Evolutionary conservation across 2,329 filamentous ascomycete genomes (phyloP).

Genomic region (Microascus cirrosus): DNA sequence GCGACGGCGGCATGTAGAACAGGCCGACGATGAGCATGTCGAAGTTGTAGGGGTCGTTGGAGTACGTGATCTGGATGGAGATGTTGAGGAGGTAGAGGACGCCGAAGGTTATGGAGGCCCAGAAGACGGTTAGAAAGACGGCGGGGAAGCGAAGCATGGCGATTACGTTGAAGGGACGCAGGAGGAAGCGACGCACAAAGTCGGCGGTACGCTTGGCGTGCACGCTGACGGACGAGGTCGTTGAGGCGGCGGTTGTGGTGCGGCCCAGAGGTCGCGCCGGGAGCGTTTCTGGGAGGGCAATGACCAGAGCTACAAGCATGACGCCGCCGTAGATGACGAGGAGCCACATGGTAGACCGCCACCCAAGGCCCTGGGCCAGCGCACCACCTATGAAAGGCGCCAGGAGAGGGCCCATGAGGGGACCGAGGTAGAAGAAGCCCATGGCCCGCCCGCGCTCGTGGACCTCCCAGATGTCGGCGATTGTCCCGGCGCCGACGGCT

Average conservation of each 20-base stretch:
- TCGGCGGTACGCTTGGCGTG: not conserved
- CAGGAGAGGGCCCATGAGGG: conserved; percentile 61
- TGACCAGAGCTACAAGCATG: conserved; percentile 42
- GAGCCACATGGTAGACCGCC: conserved; percentile 73
- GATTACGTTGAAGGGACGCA: conserved; percentile 64
- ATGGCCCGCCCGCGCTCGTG: conserved; percentile 67
- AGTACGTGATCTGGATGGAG: conserved; percentile 61
- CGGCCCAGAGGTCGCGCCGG: conserved; percentile 18
- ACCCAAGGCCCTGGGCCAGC: conserved; percentile 57
- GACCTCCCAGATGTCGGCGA: conserved; percentile 70
- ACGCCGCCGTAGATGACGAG: conserved; percentile 57
- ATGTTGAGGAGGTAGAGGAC: conserved; percentile 70
- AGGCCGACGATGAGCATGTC: conserved; percentile 58
- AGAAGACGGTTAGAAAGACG: conserved; percentile 62
- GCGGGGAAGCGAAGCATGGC: conserved; percentile 63
- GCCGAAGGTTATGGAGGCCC: conserved; percentile 65
- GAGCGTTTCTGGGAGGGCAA: conserved; percentile 58
- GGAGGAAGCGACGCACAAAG: conserved; percentile 32
- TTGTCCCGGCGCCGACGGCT: conserved; percentile 72
- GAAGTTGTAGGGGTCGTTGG: conserved; percentile 55
- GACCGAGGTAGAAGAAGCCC: conserved; percentile 73
- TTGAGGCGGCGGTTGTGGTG: conserved; percentile 51
- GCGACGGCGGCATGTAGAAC: conserved; percentile 63
- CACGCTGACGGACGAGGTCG: conserved; percentile 14
- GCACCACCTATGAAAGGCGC: conserved; percentile 68